Base-by-base conservation (phyloP, 306 rosid species). In the Malus fusca region DNA sequence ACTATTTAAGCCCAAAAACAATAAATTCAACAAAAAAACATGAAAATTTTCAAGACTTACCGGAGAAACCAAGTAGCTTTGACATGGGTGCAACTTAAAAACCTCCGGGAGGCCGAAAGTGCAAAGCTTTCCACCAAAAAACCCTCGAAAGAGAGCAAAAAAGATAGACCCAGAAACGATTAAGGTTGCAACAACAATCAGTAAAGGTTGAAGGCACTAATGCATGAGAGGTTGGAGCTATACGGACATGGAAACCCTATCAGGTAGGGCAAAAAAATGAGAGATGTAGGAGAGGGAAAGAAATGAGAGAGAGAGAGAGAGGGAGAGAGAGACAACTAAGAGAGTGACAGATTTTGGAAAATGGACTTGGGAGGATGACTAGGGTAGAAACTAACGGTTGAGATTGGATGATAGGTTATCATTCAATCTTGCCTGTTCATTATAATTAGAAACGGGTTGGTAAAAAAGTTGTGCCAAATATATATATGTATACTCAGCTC, bases 21-120 rank as follows among this genome's bases (percentile, higher is more conserved):
- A 66, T 44, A 78, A 79, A 55, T 55, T 75, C 10, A 15, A 60
- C 3, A 37, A 7, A 30, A 21, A 19, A 58, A 69, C n/a, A 7
- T 25, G 2, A 72, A 3, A 1, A 33, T 75, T 25, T 14, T 37
- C 43, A 19, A 26, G 46, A 23, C 88, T 85, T 77, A 92, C 99
- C 98, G 11, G 89, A 63, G 84, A 88, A 96, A 74, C 84, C 84
- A 52, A 90, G 82, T 81, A 96, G 89, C 84, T 92, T 74, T 52
- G 98, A 92, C 99, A 96, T 96, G 85, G 83, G 80, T 75, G 42
- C 30, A 72, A 85, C 85, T 83, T 71, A 70, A 83, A 85, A 87
- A 86, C 73, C 74, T 81, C 71, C 77, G 69, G 64, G 84, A 81
- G 85, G 86, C 77, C 53, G 85, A 88, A 84, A 81, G 66, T 33